Base-by-base conservation (phyloP, 805 yeast species). In the Candida hispaniensis region DNA sequence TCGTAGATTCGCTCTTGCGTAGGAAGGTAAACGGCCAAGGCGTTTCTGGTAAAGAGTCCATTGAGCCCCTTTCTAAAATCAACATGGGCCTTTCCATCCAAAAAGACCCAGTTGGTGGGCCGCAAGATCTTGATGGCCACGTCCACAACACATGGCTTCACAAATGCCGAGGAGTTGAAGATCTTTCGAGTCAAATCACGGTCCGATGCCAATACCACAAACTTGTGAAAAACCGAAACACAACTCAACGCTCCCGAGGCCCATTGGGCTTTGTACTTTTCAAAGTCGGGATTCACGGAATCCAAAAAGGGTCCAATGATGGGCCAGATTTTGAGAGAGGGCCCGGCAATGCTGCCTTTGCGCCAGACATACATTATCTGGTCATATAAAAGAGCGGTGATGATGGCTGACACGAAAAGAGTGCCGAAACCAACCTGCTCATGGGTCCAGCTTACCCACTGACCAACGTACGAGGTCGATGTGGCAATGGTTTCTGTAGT, bases 61-160 rank as follows among this genome's bases (percentile, higher is more conserved):
- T 91, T 88, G 54, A 91, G 65, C 9, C 91, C 75, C 56, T 75
- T 75, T 61, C 98, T 76, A 62, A 88, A 91, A 59, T 91, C 98
- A 40, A 75, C 73, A 51, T 91, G 98, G 19, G 76, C 93, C 61
- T 85, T 85, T 48, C 98, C 98, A 53, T 91, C 98, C 51, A 85
- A 61, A 58, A 91, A 91, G 21, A 91, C 98, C 98, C 98, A 91
- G 65, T 88, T 91, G 28, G 88, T 68, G 29, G 97, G 96, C 60
- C 97, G 75, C 51, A 91, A 65, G 46, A 91, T 82, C 61, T 91
- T 91, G 44, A 76, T 68, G 13, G 98, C 98, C 38, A 85, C 97
- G 55, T 91, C 98, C 45, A 91, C 98, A 42, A 91, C 94, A 63
- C 98, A 91, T 5, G 98, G 98, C 59, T 85, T 85, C 43, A 85